A percentile compares a stretch with the other conserved stretches of the same genome.
Conservation (phyloP, 306 rosid genomes). For the Psophocarpus tetragonolobus region DNA sequence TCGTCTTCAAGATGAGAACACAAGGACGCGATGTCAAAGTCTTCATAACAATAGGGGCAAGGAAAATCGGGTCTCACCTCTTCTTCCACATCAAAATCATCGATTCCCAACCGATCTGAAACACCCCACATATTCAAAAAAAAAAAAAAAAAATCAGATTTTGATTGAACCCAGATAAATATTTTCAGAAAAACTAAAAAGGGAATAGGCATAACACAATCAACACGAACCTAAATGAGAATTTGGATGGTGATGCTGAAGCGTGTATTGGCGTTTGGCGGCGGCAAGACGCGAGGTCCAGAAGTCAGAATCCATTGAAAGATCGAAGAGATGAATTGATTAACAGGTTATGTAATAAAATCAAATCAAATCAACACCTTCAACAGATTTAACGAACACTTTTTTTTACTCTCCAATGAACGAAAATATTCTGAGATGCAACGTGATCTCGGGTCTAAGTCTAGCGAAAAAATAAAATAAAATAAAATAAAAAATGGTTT, state of each 20-base stretch:
- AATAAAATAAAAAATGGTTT: neutral
- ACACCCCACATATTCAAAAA: neutral
- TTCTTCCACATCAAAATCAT: constrained; percentile 85
- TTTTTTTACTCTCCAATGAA: neutral
- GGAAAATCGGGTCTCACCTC: constrained; percentile 89
- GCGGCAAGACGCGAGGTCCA: constrained; percentile 97
- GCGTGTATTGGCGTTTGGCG: constrained; percentile 80
- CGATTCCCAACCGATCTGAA: constrained; percentile 84
- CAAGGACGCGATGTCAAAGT: constrained; percentile 81
- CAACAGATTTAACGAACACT: neutral
- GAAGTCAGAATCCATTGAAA: constrained; percentile 89
- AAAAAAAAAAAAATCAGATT: constrained; percentile 12
- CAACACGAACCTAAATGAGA: constrained; percentile 66
- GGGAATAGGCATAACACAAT: neutral
- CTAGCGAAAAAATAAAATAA: neutral
- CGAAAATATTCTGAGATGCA: constrained; percentile 20
- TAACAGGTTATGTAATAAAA: neutral
- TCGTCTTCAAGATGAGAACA: constrained; percentile 96
- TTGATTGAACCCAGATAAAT: constrained; percentile 20
- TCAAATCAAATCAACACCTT: constrained; percentile 21
- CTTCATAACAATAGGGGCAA: constrained; percentile 90
- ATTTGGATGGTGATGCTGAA: constrained; percentile 73
- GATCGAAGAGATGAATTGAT: constrained; percentile 31
- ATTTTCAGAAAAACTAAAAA: neutral
- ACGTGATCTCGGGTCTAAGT: constrained; percentile 29